These are phyloP conservation scores for Arabidopsis suecica DNA, from an alignment of 345 rosid genomes.

Conservation along the genomic window DNA sequence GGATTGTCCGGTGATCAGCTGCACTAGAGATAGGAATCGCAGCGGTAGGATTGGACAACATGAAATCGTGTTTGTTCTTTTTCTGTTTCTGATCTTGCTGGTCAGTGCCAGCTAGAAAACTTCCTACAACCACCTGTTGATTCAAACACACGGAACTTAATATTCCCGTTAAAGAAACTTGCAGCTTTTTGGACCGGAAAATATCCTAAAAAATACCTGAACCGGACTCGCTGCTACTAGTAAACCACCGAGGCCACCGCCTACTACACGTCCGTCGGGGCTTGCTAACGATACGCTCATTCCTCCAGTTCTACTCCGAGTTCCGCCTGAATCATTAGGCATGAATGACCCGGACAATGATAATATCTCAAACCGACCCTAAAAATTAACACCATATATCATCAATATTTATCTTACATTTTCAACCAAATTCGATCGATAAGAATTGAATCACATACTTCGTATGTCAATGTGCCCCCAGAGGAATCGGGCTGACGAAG, in stretches of 20 bases:
- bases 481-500: constrained; percentile 99
- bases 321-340: constrained; percentile 84
- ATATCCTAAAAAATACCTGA: constrained; percentile 53
- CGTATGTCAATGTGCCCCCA: constrained; percentile 97
- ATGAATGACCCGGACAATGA: constrained; percentile 97
- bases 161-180: constrained; percentile 1
- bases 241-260: constrained; percentile 94
- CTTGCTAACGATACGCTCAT: constrained; percentile 95
- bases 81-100: constrained; percentile 76
- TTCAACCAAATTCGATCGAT: background rate
- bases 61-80: constrained; percentile 60
- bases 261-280: constrained; percentile 96
- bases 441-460: constrained; percentile 51
- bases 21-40: constrained; percentile 45
- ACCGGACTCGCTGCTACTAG: constrained; percentile 92
- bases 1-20: constrained; percentile 38
- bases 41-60: constrained; percentile 45
- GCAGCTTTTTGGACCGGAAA: background rate
- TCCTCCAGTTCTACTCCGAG: constrained; percentile 93
- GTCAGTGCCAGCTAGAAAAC: constrained; percentile 71
- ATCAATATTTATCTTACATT: constrained; percentile 12
- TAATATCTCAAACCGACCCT: constrained; percentile 98
- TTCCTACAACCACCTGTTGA: constrained; percentile 86
- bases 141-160: constrained; percentile 8
- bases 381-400: constrained; percentile 32